These are phyloP conservation scores for Bisporella sp. DNA, from an alignment of 2,329 filamentous ascomycete genomes.

Conservation along the genomic window DNA sequence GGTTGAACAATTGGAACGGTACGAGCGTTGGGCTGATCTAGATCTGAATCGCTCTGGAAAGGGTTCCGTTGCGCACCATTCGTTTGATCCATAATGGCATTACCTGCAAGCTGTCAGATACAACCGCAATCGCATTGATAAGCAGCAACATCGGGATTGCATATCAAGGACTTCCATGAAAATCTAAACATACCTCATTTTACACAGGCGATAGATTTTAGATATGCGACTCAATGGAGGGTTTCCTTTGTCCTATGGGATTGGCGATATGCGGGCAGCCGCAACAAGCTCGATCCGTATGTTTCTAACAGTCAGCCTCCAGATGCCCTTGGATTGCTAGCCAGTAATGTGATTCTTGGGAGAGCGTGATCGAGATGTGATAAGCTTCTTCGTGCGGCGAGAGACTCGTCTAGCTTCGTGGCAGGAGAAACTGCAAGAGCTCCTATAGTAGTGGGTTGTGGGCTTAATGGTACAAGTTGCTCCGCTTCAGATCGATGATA, in stretches of 20 bases:
- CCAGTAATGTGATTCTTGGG: no score
- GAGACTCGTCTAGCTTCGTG: no score
- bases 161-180: not conserved
- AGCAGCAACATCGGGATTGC: no score
- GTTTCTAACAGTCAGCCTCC: not conserved
- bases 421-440: no score
- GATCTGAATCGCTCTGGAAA: slow-evolving; percentile 19
- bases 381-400: no score
- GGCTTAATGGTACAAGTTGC: no score
- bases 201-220: slow-evolving; percentile 10
- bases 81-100: slow-evolving; percentile 23
- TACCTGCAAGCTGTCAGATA: slow-evolving; percentile 18
- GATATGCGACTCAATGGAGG: slow-evolving; percentile 7
- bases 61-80: slow-evolving; percentile 23
- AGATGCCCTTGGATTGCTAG: no score
- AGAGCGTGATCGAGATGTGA: no score
- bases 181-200: slow-evolving; percentile 22
- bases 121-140: slow-evolving; percentile 1
- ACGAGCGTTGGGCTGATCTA: slow-evolving; percentile 18
- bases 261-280: slow-evolving; percentile 7
- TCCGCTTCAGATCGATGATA: no score
- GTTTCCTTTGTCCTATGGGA: slow-evolving; percentile 19
- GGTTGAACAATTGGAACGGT: slow-evolving; percentile 52
- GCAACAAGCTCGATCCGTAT: not conserved
- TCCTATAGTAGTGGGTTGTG: no score